Conservation (phyloP, 495 filamentous ascomycete species). For the Trichoderma orchidacearum region DNA sequence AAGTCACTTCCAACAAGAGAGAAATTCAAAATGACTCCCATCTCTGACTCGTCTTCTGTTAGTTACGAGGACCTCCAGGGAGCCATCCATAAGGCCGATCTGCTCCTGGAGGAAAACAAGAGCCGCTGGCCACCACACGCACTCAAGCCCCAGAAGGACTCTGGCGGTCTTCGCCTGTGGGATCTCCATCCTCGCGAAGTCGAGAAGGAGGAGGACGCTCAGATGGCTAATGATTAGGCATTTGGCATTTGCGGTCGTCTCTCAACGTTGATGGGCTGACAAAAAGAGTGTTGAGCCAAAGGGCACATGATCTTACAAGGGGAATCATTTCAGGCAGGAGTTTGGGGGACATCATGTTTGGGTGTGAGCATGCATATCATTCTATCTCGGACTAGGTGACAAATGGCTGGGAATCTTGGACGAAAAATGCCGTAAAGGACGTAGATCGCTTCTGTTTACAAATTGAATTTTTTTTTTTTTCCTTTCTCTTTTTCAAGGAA, state of each 20-base stretch:
- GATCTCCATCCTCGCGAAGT: neutral
- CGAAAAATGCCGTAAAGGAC: neutral
- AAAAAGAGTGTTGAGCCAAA: neutral
- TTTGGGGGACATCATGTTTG: neutral
- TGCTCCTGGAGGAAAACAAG: neutral
- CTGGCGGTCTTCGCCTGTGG: neutral
- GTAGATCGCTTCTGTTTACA: neutral
- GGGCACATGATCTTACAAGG: neutral
- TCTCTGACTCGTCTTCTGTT: neutral
- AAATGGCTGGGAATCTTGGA: neutral
- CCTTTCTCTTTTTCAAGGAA: constrained; percentile 26
- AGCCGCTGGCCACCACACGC: constrained; percentile 1
- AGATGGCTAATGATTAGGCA: constrained; percentile 1
- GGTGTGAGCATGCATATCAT: neutral
- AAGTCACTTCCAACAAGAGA: constrained; percentile 9
- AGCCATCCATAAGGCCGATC: constrained; percentile 1
- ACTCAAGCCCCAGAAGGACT: neutral
- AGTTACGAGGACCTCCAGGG: neutral
- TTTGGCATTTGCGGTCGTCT: neutral
- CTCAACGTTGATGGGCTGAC: neutral
- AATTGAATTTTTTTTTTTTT: neutral
- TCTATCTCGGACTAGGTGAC: neutral
- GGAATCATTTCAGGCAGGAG: neutral
- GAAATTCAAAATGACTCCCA: neutral
- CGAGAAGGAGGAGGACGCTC: neutral